A percentile compares a stretch with the other conserved stretches of the same genome.
phyloP scores from a whole-genome alignment of 164 flowering plant genomes.

The Amborella trichopoda region DNA sequence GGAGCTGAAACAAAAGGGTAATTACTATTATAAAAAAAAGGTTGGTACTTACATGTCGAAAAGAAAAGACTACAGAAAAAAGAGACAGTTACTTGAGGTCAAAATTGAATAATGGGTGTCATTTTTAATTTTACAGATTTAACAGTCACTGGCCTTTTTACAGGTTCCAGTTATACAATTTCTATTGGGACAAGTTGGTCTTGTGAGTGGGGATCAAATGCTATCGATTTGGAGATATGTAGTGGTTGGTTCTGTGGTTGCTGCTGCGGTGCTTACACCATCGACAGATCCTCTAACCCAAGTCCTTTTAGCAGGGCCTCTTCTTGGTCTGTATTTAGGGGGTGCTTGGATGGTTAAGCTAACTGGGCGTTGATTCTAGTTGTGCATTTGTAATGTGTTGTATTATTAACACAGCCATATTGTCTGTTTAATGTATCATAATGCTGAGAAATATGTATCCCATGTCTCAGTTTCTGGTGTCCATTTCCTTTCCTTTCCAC shows the following conservation, averaged over 20 bases:
- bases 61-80: no score
- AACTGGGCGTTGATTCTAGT: conserved; percentile 28
- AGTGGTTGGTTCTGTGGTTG: conserved; percentile 89
- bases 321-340: conserved; percentile 84
- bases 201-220: conserved; percentile 93
- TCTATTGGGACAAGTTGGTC: conserved; percentile 79
- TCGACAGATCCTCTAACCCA: conserved; percentile 96
- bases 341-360: conserved; percentile 93
- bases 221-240: conserved; percentile 96
- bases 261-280: conserved; percentile 87
- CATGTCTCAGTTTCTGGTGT: no score
- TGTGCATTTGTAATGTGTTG: not conserved
- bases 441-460: no score
- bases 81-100: no score
- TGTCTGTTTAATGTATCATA: not conserved
- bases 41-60: no score
- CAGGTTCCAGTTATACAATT: conserved; percentile 95
- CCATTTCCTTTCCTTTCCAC: no score
- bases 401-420: not conserved
- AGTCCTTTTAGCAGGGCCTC: conserved; percentile 77
- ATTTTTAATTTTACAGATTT: no score
- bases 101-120: no score
- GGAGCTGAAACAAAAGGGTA: no score
- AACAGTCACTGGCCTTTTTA: not conserved
- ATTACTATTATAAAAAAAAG: no score